Evolutionary conservation across 306 rosid genomes (phyloP).

Genomic region (Pueraria montana): DNA sequence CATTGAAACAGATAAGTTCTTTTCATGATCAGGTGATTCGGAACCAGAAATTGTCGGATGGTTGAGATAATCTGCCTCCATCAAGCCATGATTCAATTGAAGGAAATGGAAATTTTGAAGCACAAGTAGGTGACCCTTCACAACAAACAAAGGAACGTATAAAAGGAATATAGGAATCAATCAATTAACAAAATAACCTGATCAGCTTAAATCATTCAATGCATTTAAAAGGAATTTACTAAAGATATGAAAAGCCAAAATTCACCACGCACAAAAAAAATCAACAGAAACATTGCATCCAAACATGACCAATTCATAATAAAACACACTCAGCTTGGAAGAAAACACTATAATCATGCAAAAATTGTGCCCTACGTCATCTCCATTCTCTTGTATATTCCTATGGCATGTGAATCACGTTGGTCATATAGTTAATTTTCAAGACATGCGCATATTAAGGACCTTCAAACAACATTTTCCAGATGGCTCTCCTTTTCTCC

Average conservation of each 20-base stretch:
- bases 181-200: conserved; percentile 11
- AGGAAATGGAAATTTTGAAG: conserved; percentile 72
- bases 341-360: conserved; percentile 1
- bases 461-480: no score
- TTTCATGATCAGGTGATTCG: conserved; percentile 55
- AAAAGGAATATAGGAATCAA: conserved; percentile 10
- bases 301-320: not conserved
- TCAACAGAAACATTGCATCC: not conserved
- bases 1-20: conserved; percentile 84
- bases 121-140: conserved; percentile 90
- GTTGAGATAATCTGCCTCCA: conserved; percentile 87
- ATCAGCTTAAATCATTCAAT: conserved; percentile 6
- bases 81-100: conserved; percentile 83
- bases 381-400: no score
- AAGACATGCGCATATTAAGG: no score
- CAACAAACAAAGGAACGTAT: conserved; percentile 38
- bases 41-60: conserved; percentile 59
- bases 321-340: not conserved
- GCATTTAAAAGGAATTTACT: conserved; percentile 21
- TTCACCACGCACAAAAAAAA: not conserved
- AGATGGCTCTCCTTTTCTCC: no score
- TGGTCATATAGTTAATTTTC: no score
- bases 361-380: not conserved
- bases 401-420: no score
- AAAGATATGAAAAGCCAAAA: conserved; percentile 26